Conservation (phyloP, 495 filamentous ascomycete species). For the Penicillium canescens region DNA sequence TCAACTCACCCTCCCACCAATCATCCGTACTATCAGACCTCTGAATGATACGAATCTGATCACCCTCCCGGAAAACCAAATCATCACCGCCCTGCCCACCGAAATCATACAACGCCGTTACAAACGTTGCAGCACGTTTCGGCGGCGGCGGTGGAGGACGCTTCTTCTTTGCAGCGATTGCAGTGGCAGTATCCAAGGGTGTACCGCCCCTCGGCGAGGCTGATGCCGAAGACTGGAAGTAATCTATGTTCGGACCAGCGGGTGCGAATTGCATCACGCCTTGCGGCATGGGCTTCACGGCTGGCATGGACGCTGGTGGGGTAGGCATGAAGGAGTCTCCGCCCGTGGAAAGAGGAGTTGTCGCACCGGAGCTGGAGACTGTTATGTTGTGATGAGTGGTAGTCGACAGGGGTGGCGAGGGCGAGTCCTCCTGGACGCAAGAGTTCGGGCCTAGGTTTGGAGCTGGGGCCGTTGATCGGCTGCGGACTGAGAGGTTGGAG, state of each 20-base stretch:
- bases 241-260: slow-evolving; percentile 42
- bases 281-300: slow-evolving; percentile 14
- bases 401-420: slow-evolving; percentile 18
- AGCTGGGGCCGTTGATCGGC: slow-evolving; percentile 21
- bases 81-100: slow-evolving; percentile 71
- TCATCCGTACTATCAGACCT: slow-evolving; percentile 86
- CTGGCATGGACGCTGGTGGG: slow-evolving; percentile 9
- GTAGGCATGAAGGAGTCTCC: slow-evolving; percentile 18
- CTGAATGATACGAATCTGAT: slow-evolving; percentile 79
- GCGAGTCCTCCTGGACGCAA: slow-evolving; percentile 11
- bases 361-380: slow-evolving; percentile 21
- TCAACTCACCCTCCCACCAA: slow-evolving; percentile 92
- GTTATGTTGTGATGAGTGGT: slow-evolving; percentile 18
- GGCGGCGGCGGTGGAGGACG: slow-evolving; percentile 73
- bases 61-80: slow-evolving; percentile 79
- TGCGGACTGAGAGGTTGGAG: slow-evolving; percentile 7
- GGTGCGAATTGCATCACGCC: slow-evolving; percentile 23
- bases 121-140: slow-evolving; percentile 59
- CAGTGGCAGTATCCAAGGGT: slow-evolving; percentile 16
- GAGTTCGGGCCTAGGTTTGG: slow-evolving; percentile 21
- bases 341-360: slow-evolving; percentile 22
- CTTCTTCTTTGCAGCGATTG: slow-evolving; percentile 48
- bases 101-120: slow-evolving; percentile 82
- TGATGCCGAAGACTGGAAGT: slow-evolving; percentile 46
- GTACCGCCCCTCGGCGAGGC: neutral